Evolutionary conservation across 2,329 filamentous ascomycete species (phyloP), one percentile per base, ranked within the genome.

Genomic region (Xylariomycetidae sp.): DNA sequence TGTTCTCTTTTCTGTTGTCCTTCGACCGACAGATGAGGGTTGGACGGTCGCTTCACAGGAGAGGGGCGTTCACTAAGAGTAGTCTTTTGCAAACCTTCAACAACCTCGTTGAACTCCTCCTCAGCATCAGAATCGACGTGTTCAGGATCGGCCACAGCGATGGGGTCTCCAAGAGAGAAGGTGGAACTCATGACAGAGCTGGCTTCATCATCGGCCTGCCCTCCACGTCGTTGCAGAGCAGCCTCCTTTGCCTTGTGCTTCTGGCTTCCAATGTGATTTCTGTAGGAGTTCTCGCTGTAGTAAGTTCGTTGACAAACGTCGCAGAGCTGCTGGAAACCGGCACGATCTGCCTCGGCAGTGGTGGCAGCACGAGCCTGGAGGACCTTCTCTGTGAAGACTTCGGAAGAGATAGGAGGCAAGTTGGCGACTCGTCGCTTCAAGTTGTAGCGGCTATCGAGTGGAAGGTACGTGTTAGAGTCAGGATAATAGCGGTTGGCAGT

Each of bases 361-460:
- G 88, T 85, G 6, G 77, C 80, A 17, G 89, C 89, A 56, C 94
- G 88, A 44, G 89, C 90, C 50, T 88, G 87, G 12, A 96, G 70
- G 25, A 98, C 90, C 61, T 97, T 97, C 51, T 97, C 92, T 51
- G 88, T 88, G 61, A 97, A 98, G 37, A 88, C 74, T 57, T 97
- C 89, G 34, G 90, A 89, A 6, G 88, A 82, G 30, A 97, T 87
- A 4, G 92, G 89, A 18, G 90, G 88, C 5, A 97, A 72, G 5
- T 86, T 87, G 26, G 90, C 88, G 36, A 97, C 85, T 52, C 89
- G 82, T 49, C 92, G 86, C 69, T 97, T 96, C 52, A 97, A 77
- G 61, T 98, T 98, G 65, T 96, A 96, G 46, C 92, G 82, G 62
- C 86, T 92, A 33, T 19, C 34, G 18, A 40, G 30, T 38, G 36